Percentiles rank a stretch among this genome's conserved stretches.
Conservation (phyloP, 2,329 filamentous ascomycete species). For the Teratosphaeria zuluensis region DNA sequence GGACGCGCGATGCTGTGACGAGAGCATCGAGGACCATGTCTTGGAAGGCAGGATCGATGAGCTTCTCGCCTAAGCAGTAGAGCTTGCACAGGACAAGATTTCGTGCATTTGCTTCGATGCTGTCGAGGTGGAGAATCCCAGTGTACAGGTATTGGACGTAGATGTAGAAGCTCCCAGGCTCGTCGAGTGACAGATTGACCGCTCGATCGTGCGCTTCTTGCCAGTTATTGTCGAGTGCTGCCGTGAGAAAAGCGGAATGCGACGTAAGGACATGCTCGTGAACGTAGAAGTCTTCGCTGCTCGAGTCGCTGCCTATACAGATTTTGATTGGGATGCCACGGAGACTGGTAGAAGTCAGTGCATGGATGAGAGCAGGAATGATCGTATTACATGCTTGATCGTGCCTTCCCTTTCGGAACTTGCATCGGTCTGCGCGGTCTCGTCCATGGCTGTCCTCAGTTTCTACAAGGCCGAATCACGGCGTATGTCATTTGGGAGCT, state of each 20-base stretch:
- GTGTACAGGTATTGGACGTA: constrained; percentile 12
- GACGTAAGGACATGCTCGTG: not conserved
- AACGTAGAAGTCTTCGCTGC: not conserved
- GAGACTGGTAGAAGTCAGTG: not conserved
- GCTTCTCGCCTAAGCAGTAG: not conserved
- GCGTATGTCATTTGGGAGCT: too few species aligned
- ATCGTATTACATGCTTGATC: not conserved
- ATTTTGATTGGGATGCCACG: not conserved
- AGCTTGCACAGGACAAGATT: not conserved
- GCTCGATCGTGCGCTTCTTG: constrained; percentile 4
- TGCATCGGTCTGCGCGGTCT: too few species aligned
- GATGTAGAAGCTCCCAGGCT: constrained; percentile 1
- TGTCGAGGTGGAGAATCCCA: not conserved
- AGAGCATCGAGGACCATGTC: not conserved
- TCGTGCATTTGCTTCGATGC: not conserved
- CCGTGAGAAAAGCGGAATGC: constrained; percentile 8
- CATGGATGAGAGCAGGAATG: not conserved
- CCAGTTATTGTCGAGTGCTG: constrained; percentile 7
- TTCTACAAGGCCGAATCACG: too few species aligned
- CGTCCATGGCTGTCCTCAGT: too few species aligned
- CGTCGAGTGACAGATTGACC: constrained; percentile 5
- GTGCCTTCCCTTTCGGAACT: too few species aligned
- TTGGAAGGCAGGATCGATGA: not conserved
- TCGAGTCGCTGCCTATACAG: not conserved
- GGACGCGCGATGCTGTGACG: not conserved